Base-by-base conservation (phyloP, 306 rosid genomes). In the Dryas drummondii region DNA sequence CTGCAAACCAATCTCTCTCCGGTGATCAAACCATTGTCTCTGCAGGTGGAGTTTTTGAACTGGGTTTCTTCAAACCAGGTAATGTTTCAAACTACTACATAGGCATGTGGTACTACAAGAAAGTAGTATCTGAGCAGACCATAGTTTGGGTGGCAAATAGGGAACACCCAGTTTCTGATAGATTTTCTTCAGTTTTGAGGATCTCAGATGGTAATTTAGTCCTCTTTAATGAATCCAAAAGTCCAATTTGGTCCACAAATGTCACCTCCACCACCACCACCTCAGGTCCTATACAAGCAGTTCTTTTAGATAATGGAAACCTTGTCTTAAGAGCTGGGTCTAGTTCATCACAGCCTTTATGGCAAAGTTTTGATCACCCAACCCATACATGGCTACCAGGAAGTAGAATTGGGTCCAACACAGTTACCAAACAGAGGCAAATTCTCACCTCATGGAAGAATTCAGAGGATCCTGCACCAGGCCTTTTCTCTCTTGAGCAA, bases 81-180 rank as follows among this genome's bases (percentile, higher is more conserved):
- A 83, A 78, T 0, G 40, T 86, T 55, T 78, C 86, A 12, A 85
- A 83, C 27, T 83, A 82, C 77, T 88, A 91, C 70, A 78, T 86
- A 80, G 86, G 93, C 76, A 86, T 85, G 6, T 88, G 91, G 96
- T 88, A 90, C 90, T 62, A 19, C 22, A 79, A 78, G 16, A 47
- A 66, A 9, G 26, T 85, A 9, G 68, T 40, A 62, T 4, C 74
- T 27, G 1, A 0, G 3, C 42, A 4, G 62, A 82, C 86, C 47
- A 5, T 55, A 41, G 96, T 91, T 61, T 90, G 91, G 96, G 86
- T 86, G 3, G 96, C 93, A 7, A 90, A 90, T 41, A 82, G 93
- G 77, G 85, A 88, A 27, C 12, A 71, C 4, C 90, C 93, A 0
- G 74, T 91, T 6, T 79, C 85, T 8, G 85, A 88, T 49, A 86